Evolutionary conservation across 371 early-diverging fungal genomes (phyloP), one percentile per base, ranked within the genome.

Genomic region (Phascolomyces articulosus): DNA sequence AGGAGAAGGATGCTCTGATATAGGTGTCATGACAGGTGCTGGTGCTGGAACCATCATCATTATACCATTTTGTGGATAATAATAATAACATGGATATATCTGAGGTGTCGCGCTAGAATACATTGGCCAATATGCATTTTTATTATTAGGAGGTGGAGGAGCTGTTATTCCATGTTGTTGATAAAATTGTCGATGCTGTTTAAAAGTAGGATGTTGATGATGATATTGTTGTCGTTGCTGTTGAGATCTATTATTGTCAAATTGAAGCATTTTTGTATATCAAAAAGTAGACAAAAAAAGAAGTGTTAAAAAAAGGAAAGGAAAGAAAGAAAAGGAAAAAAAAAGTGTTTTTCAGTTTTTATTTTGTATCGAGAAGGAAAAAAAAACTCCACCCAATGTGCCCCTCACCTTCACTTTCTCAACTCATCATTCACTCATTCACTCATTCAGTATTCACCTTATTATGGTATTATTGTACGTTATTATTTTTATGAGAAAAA

Each of bases 21-120:
- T 51, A n/a, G 51, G 51, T 21, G 10, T 51, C 51, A 51, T 51
- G 51, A 51, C 51, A 7, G 51, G 23, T 51, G n/a, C n/a, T n/a
- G n/a, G n/a, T 51, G 51, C 1, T n/a, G 51, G 51, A 1, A 51
- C 51, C 51, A 51, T 51, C 51, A 51, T 51, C 51, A 51, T 51
- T 23, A 51, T 51, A 10, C 21, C 26, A 3, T 51, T 51, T 24
- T 51, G 51, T 24, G 51, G 51, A n/a, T 23, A n/a, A 24, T 51
- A 51, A 24, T 51, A 51, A n/a, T 51, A 51, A n/a, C 51, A 51
- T 10, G 51, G 51, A 51, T 51, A 51, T 23, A 51, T 4, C 3
- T 21, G 2, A 18, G 51, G 24, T 4, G 51, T 0, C 9, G 34
- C 34, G 11, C 11, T 34, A 9, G 34, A 11, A 51, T 51, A 51